A percentile compares a stretch with the other conserved stretches of the same genome.
These are phyloP conservation scores for Ceriops tagal DNA, from an alignment of 345 rosid genomes.

Conservation along the genomic window DNA sequence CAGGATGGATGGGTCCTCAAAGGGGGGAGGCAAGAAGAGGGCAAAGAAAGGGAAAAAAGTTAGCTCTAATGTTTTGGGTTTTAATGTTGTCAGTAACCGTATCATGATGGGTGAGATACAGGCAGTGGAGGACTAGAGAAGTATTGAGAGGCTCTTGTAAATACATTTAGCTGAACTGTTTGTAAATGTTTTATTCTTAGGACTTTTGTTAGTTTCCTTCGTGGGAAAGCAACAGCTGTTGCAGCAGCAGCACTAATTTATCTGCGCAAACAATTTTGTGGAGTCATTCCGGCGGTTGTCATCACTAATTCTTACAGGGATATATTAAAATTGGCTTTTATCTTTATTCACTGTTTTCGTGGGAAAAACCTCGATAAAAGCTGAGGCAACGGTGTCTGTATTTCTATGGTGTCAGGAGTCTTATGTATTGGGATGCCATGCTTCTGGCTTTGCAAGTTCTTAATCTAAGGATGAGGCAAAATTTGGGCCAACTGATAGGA, in stretches of 20 bases:
- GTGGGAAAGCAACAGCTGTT: neutral
- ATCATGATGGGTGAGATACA: constrained; percentile 99
- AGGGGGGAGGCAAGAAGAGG: constrained; percentile 75
- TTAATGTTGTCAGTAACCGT: constrained; percentile 92
- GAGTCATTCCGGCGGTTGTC: constrained; percentile 13
- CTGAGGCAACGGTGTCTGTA: no score
- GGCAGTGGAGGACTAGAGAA: constrained; percentile 60
- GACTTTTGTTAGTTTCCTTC: constrained; percentile 23
- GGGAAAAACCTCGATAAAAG: no score
- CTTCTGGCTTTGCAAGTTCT: no score
- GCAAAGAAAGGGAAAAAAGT: constrained; percentile 92
- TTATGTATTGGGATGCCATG: no score
- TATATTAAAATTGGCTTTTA: no score
- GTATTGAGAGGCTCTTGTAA: constrained; percentile 30
- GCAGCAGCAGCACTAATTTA: constrained; percentile 20
- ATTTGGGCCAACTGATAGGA: no score
- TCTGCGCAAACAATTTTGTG: constrained; percentile 54
- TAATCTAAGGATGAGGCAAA: no score
- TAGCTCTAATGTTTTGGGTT: constrained; percentile 73
- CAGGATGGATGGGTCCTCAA: constrained; percentile 43
- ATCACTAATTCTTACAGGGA: no score
- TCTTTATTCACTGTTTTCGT: no score
- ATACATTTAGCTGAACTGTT: constrained; percentile 36
- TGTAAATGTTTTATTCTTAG: constrained; percentile 31
- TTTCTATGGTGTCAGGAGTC: no score